phyloP scores from a whole-genome alignment of 148 eudicot species.

The Hydrangea macrophylla region DNA sequence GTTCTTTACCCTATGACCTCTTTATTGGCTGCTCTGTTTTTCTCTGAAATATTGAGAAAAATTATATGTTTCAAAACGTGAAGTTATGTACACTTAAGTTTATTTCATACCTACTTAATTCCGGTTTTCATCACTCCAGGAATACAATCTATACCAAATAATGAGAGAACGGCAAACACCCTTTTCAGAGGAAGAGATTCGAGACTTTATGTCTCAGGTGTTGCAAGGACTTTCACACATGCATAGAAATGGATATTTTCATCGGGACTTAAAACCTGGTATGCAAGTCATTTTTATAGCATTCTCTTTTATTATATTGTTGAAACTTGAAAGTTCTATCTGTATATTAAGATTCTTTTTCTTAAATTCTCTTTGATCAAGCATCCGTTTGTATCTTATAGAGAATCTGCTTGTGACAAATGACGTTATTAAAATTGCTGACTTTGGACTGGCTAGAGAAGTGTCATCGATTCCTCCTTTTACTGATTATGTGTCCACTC shows the following conservation, averaged over 20 bases:
- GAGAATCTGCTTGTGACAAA: conserved; percentile 91
- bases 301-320: not conserved
- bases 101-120: conserved; percentile 8
- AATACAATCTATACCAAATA: conserved; percentile 78
- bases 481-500: conserved; percentile 95
- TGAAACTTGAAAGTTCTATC: not conserved
- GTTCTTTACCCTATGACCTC: not conserved
- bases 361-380: conserved; percentile 5
- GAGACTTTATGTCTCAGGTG: conserved; percentile 63
- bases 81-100: not conserved
- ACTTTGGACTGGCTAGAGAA: conserved; percentile 94
- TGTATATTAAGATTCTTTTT: not conserved
- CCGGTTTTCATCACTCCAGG: conserved; percentile 38
- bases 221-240: conserved; percentile 84
- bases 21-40: not conserved
- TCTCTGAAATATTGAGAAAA: not conserved
- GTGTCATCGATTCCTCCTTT: conserved; percentile 80
- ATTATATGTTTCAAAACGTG: not conserved
- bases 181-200: conserved; percentile 79
- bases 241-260: conserved; percentile 86
- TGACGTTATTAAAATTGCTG: conserved; percentile 80
- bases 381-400: conserved; percentile 22
- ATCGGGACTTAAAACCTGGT: conserved; percentile 97
- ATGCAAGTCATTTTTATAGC: conserved; percentile 14
- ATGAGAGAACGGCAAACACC: conserved; percentile 66